Base-by-base conservation (phyloP, 257 asterid genomes). In the Datura wrightii region DNA sequence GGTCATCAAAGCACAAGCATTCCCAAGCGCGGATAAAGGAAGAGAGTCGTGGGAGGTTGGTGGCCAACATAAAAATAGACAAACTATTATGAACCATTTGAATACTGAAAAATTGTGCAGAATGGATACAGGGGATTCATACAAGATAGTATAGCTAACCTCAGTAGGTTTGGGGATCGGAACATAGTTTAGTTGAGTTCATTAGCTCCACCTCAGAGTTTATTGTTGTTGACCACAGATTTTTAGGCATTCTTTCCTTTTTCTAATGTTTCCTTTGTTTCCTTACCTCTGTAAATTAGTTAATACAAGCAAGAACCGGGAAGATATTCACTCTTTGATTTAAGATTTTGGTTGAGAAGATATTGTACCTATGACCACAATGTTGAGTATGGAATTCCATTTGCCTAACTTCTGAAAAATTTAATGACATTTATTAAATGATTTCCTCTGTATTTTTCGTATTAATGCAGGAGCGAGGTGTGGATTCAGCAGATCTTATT, bases 401-500 rank as follows among this genome's bases (percentile, higher is more conserved):
- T 70, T 42, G 16, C 52, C 36, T 18, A 41, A 9, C 54, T 70
- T 41, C 5, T 70, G 79, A 37, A 41, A 42, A 70, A 4, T 42
- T 8, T 39, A 39, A 70, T 76, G 42, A 50, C 39, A 19, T 74
- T 74, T 76, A 7, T 8, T 3, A 11, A 13, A 50, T 50, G 46
- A 82, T 65, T 65, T 50, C 8, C 18, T 19, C 19, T 81, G 72
- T 19, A 5, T 60, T 81, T 39, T 60, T 44, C 19, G 0, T 53
- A 82, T 88, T 83, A 76, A 53, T 90, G 92, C 87, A 96, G 99
- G 99, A 97, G 82, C 93, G 86, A 70, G 99, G 98, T 34, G 92
- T 97, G 89, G 99, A 94, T 86, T 92, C 98, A 34, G 94, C 97
- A 60, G 98, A 97, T 90, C 98, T 95, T 83, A 93, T 95, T 86